Evolutionary conservation across 2,329 filamentous ascomycete species (phyloP), one percentile per base, ranked within the genome.

Genomic region (Magnaporthiopsis poae): DNA sequence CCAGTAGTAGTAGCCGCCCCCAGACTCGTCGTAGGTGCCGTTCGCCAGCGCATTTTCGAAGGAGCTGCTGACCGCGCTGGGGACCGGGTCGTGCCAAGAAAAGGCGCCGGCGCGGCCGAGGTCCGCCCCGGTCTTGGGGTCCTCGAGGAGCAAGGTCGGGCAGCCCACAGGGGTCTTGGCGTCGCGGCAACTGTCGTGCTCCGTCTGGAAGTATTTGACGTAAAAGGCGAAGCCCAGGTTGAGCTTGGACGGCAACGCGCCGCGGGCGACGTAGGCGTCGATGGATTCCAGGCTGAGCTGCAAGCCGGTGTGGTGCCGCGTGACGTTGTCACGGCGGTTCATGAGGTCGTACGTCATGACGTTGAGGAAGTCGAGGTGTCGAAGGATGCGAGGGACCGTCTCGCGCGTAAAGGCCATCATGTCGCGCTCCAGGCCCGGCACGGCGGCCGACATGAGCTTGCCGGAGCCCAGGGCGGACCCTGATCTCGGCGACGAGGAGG

Each of bases 271-370:
- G 73, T 90, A 91, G 56, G 81, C 80, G 65, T 86, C 78, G 72
- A 91, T 74, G 0, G 83, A 77, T 5, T 81, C 77, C 1, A 84
- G 72, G 11, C 87, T 86, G 15, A 79, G 80, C 64, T 78, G 71
- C 31, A 90, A 77, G 7, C 86, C 85, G 12, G 82, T 84, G 71
- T 90, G 88, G 73, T 91, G 89, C 35, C 80, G 81, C 2, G 88
- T 91, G 27, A 80, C 74, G 64, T 78, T 84, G 73, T 90, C 86
- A n/a, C 89, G 84, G 13, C 89, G 86, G 76, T 90, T 90, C 83
- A 89, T 88, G 63, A 91, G 73, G 72, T 91, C 89, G 73, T 91
- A 91, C 0, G 84, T 82, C 88, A 90, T 90, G 69, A 91, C 77
- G 72, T 90, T 90, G 72, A 90, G 79, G 71, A 86, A 88, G 73